Percentiles rank a stretch among this genome's conserved stretches.
Conservation (phyloP, 129 eudicot species). For the Flaveria sonorensis region DNA sequence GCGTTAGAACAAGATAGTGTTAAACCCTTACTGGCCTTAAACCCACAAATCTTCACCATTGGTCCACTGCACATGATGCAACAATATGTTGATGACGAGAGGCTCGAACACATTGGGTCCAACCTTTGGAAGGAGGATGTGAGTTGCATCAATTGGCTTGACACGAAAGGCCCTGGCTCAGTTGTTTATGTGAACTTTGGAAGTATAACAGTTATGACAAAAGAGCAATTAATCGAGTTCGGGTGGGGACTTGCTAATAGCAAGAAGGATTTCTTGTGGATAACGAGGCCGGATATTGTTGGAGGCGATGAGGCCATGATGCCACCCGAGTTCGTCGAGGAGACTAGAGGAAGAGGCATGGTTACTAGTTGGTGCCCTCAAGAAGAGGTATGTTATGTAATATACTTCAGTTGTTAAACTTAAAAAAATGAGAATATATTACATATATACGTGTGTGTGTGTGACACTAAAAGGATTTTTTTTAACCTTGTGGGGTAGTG, state of each 20-base stretch:
- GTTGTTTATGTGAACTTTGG: conserved; percentile 73
- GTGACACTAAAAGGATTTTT: too few relatives aligned
- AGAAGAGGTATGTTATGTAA: conserved; percentile 35
- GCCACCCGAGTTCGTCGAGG: conserved; percentile 41
- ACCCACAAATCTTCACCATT: conserved; percentile 36
- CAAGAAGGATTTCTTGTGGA: conserved; percentile 58
- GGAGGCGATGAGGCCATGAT: conserved; percentile 50
- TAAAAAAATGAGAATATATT: too few relatives aligned
- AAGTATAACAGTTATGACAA: conserved; percentile 52
- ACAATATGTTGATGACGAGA: conserved; percentile 36
- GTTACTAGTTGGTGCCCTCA: conserved; percentile 66
- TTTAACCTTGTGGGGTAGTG: not conserved
- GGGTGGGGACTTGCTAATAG: conserved; percentile 80
- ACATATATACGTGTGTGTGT: too few relatives aligned
- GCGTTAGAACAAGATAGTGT: conserved; percentile 48
- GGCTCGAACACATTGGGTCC: conserved; percentile 22
- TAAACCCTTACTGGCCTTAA: conserved; percentile 27
- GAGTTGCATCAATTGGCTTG: conserved; percentile 59
- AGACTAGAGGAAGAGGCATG: conserved; percentile 51
- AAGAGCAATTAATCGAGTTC: conserved; percentile 53
- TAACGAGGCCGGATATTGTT: conserved; percentile 57
- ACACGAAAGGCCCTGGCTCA: conserved; percentile 44
- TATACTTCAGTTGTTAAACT: not conserved
- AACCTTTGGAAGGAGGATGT: conserved; percentile 66
- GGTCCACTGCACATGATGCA: conserved; percentile 52